phyloP scores from a whole-genome alignment of 768 basidiomycete species.

The Suillus plorans region DNA sequence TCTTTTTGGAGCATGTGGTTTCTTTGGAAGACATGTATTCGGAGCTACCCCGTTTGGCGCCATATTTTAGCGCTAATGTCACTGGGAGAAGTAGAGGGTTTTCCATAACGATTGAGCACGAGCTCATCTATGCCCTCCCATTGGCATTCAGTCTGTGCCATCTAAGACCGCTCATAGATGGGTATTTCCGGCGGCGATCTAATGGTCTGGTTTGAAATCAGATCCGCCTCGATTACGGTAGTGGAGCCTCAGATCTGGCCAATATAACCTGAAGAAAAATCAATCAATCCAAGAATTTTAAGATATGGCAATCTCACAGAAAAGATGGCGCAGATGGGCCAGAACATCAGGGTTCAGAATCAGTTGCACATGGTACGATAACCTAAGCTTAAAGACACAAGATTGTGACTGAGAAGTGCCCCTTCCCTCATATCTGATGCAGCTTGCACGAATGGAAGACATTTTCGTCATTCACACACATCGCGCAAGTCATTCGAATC shows the following conservation, averaged over 20 bases:
- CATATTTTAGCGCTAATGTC: not conserved
- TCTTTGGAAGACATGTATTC: no score
- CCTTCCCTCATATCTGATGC: not conserved
- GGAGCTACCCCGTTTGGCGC: not conserved
- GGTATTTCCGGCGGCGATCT: no score
- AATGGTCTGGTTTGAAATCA: not conserved
- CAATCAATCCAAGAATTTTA: not conserved
- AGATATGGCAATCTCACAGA: not conserved
- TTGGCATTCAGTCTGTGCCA: not conserved
- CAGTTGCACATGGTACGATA: not conserved
- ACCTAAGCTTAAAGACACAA: not conserved
- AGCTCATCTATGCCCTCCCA: no score
- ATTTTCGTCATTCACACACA: not conserved
- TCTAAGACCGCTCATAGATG: not conserved
- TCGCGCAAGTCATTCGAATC: not conserved
- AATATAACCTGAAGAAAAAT: not conserved
- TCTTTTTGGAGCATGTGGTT: not conserved
- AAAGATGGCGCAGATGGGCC: not conserved
- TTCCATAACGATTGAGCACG: not conserved
- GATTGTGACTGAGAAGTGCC: conserved; percentile 4
- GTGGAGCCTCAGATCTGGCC: not conserved
- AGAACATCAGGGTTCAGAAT: not conserved
- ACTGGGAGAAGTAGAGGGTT: not conserved
- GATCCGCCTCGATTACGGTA: not conserved
- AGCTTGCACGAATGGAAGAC: conserved; percentile 3